Conservation (phyloP, 352 stramenopile species). For the Pythium scleroteichum region DNA sequence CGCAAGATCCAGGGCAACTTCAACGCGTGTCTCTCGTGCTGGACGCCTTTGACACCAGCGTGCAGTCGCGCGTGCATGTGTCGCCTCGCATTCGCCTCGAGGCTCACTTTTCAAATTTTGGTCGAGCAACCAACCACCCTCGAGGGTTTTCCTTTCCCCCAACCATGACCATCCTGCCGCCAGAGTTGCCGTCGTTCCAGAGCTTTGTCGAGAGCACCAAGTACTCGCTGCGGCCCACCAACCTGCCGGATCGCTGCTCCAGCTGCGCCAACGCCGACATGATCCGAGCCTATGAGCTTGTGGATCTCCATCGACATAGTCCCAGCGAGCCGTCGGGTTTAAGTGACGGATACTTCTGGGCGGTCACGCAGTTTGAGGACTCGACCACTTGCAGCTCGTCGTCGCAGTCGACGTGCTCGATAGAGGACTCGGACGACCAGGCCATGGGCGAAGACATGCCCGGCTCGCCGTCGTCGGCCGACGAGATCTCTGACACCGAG, state of each 20-base stretch:
- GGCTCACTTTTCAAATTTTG: too few species aligned
- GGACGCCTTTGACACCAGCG: conserved; percentile 1
- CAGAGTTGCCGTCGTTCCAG: conserved; percentile 15
- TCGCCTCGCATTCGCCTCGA: neutral
- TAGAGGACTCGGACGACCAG: conserved; percentile 6
- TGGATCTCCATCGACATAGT: conserved; percentile 11
- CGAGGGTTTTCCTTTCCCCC: too few species aligned
- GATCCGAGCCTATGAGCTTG: conserved; percentile 5
- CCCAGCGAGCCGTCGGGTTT: neutral
- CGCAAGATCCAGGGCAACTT: conserved; percentile 1
- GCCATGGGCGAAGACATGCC: neutral
- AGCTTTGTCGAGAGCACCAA: conserved; percentile 22
- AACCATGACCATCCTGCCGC: conserved; percentile 5
- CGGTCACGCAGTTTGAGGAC: neutral
- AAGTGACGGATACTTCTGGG: neutral
- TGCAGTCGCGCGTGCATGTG: neutral
- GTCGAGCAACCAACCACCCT: neutral
- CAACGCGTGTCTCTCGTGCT: conserved; percentile 14
- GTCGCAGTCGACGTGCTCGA: neutral
- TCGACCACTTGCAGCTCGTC: conserved; percentile 3
- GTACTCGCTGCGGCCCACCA: neutral
- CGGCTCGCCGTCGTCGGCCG: neutral
- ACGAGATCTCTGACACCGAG: neutral
- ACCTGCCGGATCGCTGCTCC: conserved; percentile 9
- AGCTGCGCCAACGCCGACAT: neutral